phyloP scores from a whole-genome alignment of 1,139 yeast species.

The Yamadazyma spencermartinsiae region DNA sequence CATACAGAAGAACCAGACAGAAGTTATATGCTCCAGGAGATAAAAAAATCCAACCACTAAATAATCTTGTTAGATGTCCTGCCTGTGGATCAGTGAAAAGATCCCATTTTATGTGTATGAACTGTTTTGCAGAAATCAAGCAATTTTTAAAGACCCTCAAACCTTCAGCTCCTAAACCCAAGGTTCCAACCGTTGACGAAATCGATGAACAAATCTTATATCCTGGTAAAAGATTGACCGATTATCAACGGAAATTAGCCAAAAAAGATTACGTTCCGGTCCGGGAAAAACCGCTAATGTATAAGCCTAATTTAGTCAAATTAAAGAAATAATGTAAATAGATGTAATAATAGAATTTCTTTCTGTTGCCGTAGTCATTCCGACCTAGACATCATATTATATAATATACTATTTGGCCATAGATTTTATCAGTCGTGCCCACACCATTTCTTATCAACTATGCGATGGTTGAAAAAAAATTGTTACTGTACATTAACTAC shows the following conservation, averaged over 20 bases:
- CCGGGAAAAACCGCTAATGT: conserved; percentile 39
- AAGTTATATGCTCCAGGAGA: conserved; percentile 80
- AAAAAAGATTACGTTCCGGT: conserved; percentile 69
- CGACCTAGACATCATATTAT: too few relatives aligned
- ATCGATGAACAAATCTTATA: conserved; percentile 67
- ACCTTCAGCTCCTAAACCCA: conserved; percentile 24
- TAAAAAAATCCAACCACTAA: conserved; percentile 74
- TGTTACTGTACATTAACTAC: not conserved
- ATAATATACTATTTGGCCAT: not conserved
- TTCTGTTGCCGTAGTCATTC: too few relatives aligned
- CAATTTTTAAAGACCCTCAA: conserved; percentile 54
- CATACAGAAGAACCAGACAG: conserved; percentile 82
- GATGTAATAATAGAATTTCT: conserved; percentile 1
- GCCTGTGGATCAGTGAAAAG: conserved; percentile 93
- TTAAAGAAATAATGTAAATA: conserved; percentile 16
- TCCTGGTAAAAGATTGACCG: conserved; percentile 63
- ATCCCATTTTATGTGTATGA: conserved; percentile 89
- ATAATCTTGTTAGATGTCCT: conserved; percentile 85
- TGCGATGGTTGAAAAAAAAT: too few relatives aligned
- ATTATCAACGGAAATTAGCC: conserved; percentile 43
- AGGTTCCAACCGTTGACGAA: conserved; percentile 52
- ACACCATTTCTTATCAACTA: not conserved
- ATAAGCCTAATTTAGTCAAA: conserved; percentile 23
- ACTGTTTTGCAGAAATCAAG: conserved; percentile 82
- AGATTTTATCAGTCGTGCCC: not conserved